phyloP scores from a whole-genome alignment of 192 early-diverging fungal species.

The Backusella tarrabulga region DNA sequence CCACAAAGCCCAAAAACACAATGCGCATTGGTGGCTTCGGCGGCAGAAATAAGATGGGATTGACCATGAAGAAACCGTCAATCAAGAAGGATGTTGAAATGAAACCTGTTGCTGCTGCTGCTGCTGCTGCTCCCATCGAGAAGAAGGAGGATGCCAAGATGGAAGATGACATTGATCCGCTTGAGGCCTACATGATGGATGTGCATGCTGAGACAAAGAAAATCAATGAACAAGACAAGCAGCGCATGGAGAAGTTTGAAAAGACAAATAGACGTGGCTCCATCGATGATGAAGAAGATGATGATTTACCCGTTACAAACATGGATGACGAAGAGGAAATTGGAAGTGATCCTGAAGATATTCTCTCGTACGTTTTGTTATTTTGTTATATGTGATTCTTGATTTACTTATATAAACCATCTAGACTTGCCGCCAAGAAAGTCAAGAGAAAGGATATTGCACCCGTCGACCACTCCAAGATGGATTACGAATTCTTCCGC shows the following conservation, averaged over 20 bases:
- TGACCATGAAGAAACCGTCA: constrained; percentile 8
- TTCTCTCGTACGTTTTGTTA: constrained; percentile 51
- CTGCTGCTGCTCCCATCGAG: background rate
- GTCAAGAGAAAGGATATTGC: constrained; percentile 91
- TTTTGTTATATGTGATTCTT: background rate
- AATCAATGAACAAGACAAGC: constrained; percentile 61
- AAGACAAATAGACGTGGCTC: constrained; percentile 11
- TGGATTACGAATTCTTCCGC: constrained; percentile 84
- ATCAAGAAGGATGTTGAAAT: background rate
- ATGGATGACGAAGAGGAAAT: constrained; percentile 47
- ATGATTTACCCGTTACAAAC: constrained; percentile 2
- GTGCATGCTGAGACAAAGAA: constrained; percentile 73
- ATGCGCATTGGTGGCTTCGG: constrained; percentile 25
- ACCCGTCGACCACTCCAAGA: constrained; percentile 80
- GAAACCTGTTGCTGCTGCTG: constrained; percentile 7
- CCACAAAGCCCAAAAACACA: constrained; percentile 19
- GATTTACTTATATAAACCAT: background rate
- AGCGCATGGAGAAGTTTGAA: constrained; percentile 26
- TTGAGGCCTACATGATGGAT: constrained; percentile 89
- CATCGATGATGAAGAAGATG: constrained; percentile 41
- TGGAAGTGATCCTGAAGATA: constrained; percentile 66
- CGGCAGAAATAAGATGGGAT: background rate
- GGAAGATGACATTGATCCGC: constrained; percentile 62
- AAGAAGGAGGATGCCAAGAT: constrained; percentile 27
- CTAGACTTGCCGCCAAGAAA: constrained; percentile 73